A percentile compares a stretch with the other conserved stretches of the same genome.
Conservation (phyloP, 768 basidiomycete species). For the Tylopilus rubrobrunneus region DNA sequence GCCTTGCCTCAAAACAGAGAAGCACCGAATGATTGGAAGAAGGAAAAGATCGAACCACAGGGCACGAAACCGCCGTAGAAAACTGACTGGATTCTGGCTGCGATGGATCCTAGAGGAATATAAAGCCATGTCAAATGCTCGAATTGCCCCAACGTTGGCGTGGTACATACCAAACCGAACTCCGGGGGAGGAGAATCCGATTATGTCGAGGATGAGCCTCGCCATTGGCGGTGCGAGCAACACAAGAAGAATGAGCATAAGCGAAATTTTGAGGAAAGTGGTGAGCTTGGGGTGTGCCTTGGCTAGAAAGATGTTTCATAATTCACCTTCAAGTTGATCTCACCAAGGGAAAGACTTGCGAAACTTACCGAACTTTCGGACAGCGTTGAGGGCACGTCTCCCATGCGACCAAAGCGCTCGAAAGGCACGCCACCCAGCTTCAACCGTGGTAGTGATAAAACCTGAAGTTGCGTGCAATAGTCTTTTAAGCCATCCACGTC, state of each 20-base stretch:
- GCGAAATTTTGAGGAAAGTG: background rate
- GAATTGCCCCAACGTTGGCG: background rate
- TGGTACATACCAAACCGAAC: conserved; percentile 4
- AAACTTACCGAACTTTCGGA: background rate
- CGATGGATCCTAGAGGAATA: conserved; percentile 6
- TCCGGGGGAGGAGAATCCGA: background rate
- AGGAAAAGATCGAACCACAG: background rate
- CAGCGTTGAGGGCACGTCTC: background rate
- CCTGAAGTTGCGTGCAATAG: fast-evolving
- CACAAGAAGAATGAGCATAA: background rate
- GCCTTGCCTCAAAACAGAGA: background rate
- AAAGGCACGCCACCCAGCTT: background rate
- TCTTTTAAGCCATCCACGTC: background rate
- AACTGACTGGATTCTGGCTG: background rate
- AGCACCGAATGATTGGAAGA: conserved; percentile 10
- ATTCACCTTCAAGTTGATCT: background rate
- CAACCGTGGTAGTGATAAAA: fast-evolving
- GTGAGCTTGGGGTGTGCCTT: background rate
- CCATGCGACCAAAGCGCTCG: fast-evolving
- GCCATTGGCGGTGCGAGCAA: background rate
- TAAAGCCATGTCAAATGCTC: background rate
- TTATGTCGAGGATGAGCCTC: fast-evolving
- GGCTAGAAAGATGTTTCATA: background rate
- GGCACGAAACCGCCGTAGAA: conserved; percentile 5
- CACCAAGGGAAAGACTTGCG: background rate